Conservation (phyloP, 768 basidiomycete genomes). For the Chalciporus sphaerocephalus region DNA sequence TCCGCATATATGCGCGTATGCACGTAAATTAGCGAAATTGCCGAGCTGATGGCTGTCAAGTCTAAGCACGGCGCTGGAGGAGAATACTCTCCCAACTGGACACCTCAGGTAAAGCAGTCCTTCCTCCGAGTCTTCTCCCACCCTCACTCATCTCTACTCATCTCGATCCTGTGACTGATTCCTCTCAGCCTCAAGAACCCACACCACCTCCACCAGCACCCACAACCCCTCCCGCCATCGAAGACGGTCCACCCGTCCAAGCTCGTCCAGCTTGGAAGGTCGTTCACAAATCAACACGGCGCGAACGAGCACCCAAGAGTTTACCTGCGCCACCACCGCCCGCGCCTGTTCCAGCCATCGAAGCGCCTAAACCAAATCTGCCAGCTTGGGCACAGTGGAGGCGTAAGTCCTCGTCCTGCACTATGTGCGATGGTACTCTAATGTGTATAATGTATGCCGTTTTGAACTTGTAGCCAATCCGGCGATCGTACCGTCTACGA, state of each 20-base stretch:
- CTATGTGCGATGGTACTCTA: not conserved
- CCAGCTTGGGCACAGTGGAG: constrained; percentile 88
- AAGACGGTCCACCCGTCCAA: constrained; percentile 42
- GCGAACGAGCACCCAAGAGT: constrained; percentile 42
- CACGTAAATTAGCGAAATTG: constrained; percentile 62
- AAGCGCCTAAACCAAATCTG: constrained; percentile 46
- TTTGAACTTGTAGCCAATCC: constrained; percentile 52
- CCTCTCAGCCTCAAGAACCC: constrained; percentile 33
- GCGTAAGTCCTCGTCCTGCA: constrained; percentile 45
- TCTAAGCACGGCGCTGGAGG: constrained; percentile 79
- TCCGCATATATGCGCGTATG: not conserved
- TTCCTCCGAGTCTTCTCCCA: not conserved
- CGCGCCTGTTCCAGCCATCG: constrained; percentile 35
- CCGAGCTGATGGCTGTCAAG: constrained; percentile 77
- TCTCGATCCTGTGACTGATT: not conserved
- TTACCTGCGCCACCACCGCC: constrained; percentile 36
- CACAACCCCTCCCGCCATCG: constrained; percentile 43
- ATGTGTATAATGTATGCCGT: too few species aligned
- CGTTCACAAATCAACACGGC: constrained; percentile 60
- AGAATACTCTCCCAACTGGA: constrained; percentile 74
- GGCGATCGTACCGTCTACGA: constrained; percentile 51
- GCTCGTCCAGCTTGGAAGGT: constrained; percentile 73
- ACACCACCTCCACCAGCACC: constrained; percentile 35
- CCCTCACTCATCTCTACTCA: not conserved
- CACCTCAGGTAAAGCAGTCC: constrained; percentile 46